Evolutionary conservation across 1,284 basidiomycete genomes (phyloP), one percentile per base, ranked within the genome.

Genomic region (Trametes polyzona): DNA sequence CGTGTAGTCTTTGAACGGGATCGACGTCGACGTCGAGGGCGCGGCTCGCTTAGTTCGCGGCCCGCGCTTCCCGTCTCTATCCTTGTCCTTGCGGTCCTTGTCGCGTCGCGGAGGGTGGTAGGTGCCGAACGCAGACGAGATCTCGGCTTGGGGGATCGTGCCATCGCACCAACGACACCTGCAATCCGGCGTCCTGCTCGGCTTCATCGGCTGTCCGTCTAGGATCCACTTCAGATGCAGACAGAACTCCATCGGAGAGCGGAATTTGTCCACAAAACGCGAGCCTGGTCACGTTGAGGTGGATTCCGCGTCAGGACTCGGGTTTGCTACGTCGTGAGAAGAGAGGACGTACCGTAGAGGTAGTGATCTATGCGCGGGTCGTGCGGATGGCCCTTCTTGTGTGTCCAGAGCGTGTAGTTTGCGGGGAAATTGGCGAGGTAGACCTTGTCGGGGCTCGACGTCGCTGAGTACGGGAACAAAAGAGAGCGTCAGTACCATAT

Each of bases 201-300:
- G n/a, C n/a, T 65, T 67, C 55, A 60, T 40, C 4, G 67, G 62
- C 17, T 58, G 54, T 19, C 69, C 71, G n/a, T 64, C 52, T 39
- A 69, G 49, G 17, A 72, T 55, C 71, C 71, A 72, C 40, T 62
- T 60, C 12, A 65, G 55, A 37, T 72, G 71, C 3, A 65, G 44
- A 21, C 58, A 64, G 56, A 72, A 72, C 54, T 72, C 71, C 32
- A 53, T 55, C 3, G 71, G 69, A 3, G 70, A 71, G 14, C 71
- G 63, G 48, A 71, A 72, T 8, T 47, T 37, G 11, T 39, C 23
- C 0, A 67, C 64, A 29, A 47, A 46, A 9, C 47, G 60, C 27
- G 63, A 69, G 17, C 66, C 70, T 71, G 32, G 10, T 0, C 12
- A 2, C 10, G 27, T 32, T 10, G 23, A 1, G 24, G 29, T 30